Evolutionary conservation across 805 yeast species (phyloP), one percentile per base, ranked within the genome.

Genomic region (Schwanniomyces yamadae): DNA sequence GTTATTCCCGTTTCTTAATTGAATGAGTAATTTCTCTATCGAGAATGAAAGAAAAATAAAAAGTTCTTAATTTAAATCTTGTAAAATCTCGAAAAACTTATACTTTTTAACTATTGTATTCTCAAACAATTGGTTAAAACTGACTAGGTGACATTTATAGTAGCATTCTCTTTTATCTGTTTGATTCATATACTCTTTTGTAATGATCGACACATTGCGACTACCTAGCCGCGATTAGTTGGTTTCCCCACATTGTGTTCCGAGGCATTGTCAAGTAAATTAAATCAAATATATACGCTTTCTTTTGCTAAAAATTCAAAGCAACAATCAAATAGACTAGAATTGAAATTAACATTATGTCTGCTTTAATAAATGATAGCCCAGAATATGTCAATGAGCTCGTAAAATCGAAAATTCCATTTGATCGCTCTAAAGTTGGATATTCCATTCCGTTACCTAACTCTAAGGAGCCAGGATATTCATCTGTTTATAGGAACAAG

Each of bases 401-500:
- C 19, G 24, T 52, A n/a, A 22, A 27, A 9, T 14, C 25, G 4
- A 37, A 27, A 9, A 21, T 41, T 10, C 51, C 54, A 4, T 11
- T 43, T 15, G 52, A 43, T 21, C 39, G 38, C 11, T 16, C 14
- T 1, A 13, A 8, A 2, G n/a, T 33, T 11, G 19, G 31, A 14
- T 23, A 26, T 13, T 49, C 58, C 5, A 45, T 41, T 12, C 54
- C 69, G 6, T 31, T 75, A 1, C 71, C 76, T 1, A 63, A 65
- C 16, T 43, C 71, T 9, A 51, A 53, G 22, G 50, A 59, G 36
- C 61, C 60, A 2, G 82, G 80, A 5, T 73, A 56, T 53, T 74
- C 83, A 20, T 68, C 76, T 3, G 52, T 76, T 9, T 80, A 69
- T 51, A 62, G 86, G 40, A 77, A 55, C 44, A 29, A 32, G 11